phyloP scores from a whole-genome alignment of 208 protist species.

The Trypanosoma avium region DNA sequence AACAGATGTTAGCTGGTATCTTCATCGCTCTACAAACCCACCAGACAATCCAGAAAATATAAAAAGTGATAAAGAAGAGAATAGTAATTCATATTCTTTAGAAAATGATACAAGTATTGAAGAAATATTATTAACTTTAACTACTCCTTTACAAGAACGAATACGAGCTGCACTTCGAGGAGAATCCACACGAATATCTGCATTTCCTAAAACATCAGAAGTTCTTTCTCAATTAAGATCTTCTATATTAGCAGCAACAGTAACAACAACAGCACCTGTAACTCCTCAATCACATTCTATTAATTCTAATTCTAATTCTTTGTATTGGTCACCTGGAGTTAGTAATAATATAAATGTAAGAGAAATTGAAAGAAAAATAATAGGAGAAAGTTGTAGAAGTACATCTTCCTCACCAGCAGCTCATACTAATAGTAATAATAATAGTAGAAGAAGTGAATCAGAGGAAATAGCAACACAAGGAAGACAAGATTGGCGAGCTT shows the following conservation, averaged over 20 bases:
- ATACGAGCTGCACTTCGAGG: slow-evolving; percentile 15
- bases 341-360: no score
- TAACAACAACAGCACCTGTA: no score
- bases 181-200: neutral
- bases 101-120: slow-evolving; percentile 19
- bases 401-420: neutral
- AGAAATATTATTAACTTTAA: slow-evolving; percentile 17
- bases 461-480: no score
- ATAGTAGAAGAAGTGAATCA: no score
- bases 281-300: no score
- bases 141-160: slow-evolving; percentile 16
- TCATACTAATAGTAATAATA: no score
- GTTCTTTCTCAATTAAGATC: slow-evolving; percentile 10
- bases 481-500: no score
- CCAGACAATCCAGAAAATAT: neutral
- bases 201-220: slow-evolving; percentile 24
- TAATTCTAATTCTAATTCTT: no score
- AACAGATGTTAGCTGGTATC: slow-evolving; percentile 61
- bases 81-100: neutral
- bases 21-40: slow-evolving; percentile 5
- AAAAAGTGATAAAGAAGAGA: neutral
- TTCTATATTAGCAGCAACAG: neutral
- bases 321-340: neutral
- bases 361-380: no score
- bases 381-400: neutral